Percentiles rank a stretch among this genome's conserved stretches.
phyloP scores from a whole-genome alignment of 2,329 filamentous ascomycete species.

The Dactylellina haptotyla region DNA sequence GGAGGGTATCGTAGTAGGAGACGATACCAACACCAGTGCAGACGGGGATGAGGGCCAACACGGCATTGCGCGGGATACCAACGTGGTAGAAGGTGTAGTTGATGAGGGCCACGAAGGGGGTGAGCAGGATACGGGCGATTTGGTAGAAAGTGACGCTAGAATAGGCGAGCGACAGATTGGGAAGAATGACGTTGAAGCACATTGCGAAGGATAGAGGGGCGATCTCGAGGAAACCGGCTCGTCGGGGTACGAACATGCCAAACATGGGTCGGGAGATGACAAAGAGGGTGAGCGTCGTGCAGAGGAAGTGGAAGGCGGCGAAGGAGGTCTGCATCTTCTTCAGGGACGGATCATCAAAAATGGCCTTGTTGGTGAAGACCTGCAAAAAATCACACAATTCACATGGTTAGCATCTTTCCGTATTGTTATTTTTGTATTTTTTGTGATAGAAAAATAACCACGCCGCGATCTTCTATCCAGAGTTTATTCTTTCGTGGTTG shows the following conservation, averaged over 20 bases:
- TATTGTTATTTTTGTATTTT: no score
- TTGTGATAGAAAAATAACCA: background rate
- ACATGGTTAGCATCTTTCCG: slow-evolving; percentile 16
- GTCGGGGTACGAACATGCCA: slow-evolving; percentile 70
- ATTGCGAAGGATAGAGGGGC: slow-evolving; percentile 74
- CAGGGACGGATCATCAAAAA: slow-evolving; percentile 72
- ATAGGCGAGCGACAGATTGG: slow-evolving; percentile 74
- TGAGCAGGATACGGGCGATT: slow-evolving; percentile 74
- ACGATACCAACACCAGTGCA: slow-evolving; percentile 74
- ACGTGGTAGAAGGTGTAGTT: slow-evolving; percentile 72
- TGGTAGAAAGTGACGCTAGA: slow-evolving; percentile 77
- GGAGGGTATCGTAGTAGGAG: slow-evolving; percentile 74
- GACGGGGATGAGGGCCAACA: slow-evolving; percentile 69
- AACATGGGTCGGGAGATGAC: slow-evolving; percentile 70
- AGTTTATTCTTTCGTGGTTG: no score
- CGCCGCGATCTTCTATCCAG: background rate
- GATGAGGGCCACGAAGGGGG: slow-evolving; percentile 72
- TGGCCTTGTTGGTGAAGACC: slow-evolving; percentile 77
- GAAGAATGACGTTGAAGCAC: slow-evolving; percentile 75
- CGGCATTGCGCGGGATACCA: slow-evolving; percentile 68
- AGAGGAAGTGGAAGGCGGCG: slow-evolving; percentile 74
- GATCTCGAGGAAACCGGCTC: slow-evolving; percentile 68
- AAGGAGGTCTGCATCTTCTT: slow-evolving; percentile 73
- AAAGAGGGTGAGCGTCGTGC: slow-evolving; percentile 73
- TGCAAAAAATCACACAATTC: slow-evolving; percentile 59